A percentile compares a stretch with the other conserved stretches of the same genome.
These are phyloP conservation scores for Ananas comosus DNA, from an alignment of 176 grass and related monocot genomes.

Conservation along the genomic window DNA sequence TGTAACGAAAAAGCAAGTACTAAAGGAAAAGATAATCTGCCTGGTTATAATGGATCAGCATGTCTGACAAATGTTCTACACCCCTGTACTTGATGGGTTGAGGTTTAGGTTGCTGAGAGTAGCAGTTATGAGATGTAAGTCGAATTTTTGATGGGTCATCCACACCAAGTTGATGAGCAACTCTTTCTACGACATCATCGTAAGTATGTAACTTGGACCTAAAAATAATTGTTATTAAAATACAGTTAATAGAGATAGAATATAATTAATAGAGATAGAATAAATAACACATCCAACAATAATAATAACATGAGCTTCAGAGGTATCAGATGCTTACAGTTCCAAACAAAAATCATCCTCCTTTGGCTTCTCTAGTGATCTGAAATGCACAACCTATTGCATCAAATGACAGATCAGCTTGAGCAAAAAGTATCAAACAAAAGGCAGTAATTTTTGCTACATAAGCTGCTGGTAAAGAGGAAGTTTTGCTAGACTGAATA, in stretches of 20 bases:
- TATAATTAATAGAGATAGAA: neutral
- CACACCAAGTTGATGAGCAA: conserved; percentile 52
- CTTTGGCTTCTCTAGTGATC: conserved; percentile 78
- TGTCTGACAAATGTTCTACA: conserved; percentile 74
- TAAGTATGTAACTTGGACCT: conserved; percentile 90
- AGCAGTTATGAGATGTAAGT: conserved; percentile 87
- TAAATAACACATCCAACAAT: neutral
- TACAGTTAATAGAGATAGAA: neutral
- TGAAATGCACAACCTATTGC: conserved; percentile 70
- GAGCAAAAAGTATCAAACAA: conserved; percentile 15
- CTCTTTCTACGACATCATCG: conserved; percentile 83
- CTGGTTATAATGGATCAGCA: conserved; percentile 94
- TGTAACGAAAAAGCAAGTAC: neutral
- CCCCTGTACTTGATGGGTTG: conserved; percentile 77
- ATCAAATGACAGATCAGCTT: conserved; percentile 15
- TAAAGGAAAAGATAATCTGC: conserved; percentile 19
- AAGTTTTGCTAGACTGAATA: neutral
- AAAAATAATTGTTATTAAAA: conserved; percentile 2
- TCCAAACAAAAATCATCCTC: conserved; percentile 80
- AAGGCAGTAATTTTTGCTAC: neutral
- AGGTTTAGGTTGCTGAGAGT: conserved; percentile 96
- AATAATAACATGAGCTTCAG: neutral
- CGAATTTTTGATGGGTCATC: conserved; percentile 89
- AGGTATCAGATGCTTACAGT: conserved; percentile 34
- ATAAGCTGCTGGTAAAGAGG: neutral